A percentile compares a stretch with the other conserved stretches of the same genome.
These are phyloP conservation scores for Chlamydomonas applanata DNA, from an alignment of 139 green algal genomes.

Conservation along the genomic window DNA sequence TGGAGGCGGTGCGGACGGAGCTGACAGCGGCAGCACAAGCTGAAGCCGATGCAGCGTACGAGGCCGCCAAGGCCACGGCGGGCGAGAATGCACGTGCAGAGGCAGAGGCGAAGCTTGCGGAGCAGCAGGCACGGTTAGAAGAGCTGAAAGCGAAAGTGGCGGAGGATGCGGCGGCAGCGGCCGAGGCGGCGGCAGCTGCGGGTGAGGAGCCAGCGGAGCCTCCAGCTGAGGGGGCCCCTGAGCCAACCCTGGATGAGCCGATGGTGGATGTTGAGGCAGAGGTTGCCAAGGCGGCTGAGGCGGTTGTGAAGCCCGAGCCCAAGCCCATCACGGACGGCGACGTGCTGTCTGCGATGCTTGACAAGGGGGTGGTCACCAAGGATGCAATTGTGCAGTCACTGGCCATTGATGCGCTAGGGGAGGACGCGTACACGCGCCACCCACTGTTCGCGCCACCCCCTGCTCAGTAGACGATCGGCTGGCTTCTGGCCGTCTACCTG, in stretches of 20 bases:
- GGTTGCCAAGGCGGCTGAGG: conserved; percentile 43
- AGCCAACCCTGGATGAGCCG: conserved; percentile 15
- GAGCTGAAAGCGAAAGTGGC: conserved; percentile 31
- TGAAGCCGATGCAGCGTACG: conserved; percentile 39
- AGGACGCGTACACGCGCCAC: conserved; percentile 26
- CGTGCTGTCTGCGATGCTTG: conserved; percentile 51
- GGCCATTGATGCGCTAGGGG: conserved; percentile 35
- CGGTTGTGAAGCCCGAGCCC: conserved; percentile 36
- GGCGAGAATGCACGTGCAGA: conserved; percentile 32
- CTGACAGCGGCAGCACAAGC: conserved; percentile 8
- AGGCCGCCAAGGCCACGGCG: conserved; percentile 29
- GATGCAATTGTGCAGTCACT: conserved; percentile 50
- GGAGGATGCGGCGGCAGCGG: conserved; percentile 15
- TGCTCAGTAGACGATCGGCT: no score
- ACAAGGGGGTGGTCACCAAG: conserved; percentile 49
- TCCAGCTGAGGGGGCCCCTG: not conserved
- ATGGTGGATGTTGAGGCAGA: conserved; percentile 53
- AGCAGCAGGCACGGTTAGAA: conserved; percentile 41
- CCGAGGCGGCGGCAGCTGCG: conserved; percentile 8
- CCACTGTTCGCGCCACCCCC: conserved; percentile 6
- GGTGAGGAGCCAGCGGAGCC: conserved; percentile 13
- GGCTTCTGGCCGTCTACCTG: no score
- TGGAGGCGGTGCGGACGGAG: conserved; percentile 13
- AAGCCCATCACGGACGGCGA: conserved; percentile 50
- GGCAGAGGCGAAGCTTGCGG: conserved; percentile 36